Conservation (phyloP, 805 yeast genomes). For the Grigorovia yakushimaensis region DNA sequence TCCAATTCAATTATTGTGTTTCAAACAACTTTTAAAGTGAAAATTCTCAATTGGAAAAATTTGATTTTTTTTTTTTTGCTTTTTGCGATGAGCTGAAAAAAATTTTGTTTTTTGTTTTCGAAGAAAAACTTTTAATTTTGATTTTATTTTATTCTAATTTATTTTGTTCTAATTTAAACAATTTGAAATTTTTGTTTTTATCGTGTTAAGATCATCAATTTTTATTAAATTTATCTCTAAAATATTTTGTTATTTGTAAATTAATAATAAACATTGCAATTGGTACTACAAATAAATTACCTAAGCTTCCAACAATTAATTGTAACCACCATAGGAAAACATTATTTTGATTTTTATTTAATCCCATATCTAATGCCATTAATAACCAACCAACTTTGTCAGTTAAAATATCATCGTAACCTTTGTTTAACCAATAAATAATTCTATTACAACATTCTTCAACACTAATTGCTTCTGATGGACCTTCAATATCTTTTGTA, state of each 20-base stretch:
- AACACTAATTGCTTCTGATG: slow-evolving; percentile 60
- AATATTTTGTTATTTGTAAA: slow-evolving; percentile 40
- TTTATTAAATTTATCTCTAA: not conserved
- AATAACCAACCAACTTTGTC: slow-evolving; percentile 81
- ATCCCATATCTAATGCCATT: slow-evolving; percentile 56
- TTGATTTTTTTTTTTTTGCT: too few species aligned
- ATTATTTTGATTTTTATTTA: slow-evolving; percentile 40
- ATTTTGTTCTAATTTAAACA: too few species aligned
- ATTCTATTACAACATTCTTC: slow-evolving; percentile 57
- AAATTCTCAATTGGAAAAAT: not conserved
- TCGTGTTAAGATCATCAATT: too few species aligned
- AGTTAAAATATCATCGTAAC: slow-evolving; percentile 67
- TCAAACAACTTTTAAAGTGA: too few species aligned
- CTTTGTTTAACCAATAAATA: slow-evolving; percentile 44
- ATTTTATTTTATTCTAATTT: too few species aligned
- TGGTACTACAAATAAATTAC: slow-evolving; percentile 48
- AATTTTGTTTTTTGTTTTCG: too few species aligned
- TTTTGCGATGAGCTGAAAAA: not conserved
- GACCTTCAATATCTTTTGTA: slow-evolving; percentile 76
- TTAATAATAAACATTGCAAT: slow-evolving; percentile 43
- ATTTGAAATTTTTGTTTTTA: too few species aligned
- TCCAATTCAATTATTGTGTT: too few species aligned
- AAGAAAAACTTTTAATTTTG: too few species aligned
- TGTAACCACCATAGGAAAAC: slow-evolving; percentile 48
- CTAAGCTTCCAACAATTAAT: slow-evolving; percentile 37